Evolutionary conservation across 495 filamentous ascomycete species (phyloP).

Genomic region (Penicillium coffeae): DNA sequence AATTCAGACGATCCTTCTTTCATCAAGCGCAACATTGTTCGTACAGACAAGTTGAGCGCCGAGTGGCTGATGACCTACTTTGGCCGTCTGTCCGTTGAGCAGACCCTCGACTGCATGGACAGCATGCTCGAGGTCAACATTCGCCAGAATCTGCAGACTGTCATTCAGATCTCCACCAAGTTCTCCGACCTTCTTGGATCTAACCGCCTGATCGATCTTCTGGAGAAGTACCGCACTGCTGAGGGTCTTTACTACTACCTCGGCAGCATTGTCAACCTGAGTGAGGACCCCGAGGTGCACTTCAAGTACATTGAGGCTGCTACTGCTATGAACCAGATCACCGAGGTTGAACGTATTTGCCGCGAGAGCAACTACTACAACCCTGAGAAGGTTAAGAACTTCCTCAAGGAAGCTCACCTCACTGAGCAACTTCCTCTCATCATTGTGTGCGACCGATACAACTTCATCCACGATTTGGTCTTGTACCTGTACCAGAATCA

Average conservation of each 20-base stretch:
- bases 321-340: conserved; percentile 83
- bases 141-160: conserved; percentile 90
- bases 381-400: conserved; percentile 97
- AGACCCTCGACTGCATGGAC: conserved; percentile 88
- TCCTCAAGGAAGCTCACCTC: conserved; percentile 93
- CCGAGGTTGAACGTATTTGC: conserved; percentile 95
- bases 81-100: conserved; percentile 88
- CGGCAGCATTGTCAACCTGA: conserved; percentile 94
- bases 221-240: conserved; percentile 94
- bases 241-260: conserved; percentile 98
- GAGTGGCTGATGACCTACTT: conserved; percentile 94
- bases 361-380: conserved; percentile 94
- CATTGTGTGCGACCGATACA: conserved; percentile 97
- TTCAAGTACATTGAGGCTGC: conserved; percentile 99
- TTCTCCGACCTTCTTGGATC: conserved; percentile 97
- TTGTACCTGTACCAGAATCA: conserved; percentile 98
- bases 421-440: conserved; percentile 93
- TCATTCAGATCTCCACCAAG: conserved; percentile 93
- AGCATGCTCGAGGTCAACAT: conserved; percentile 96
- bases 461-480: conserved; percentile 95
- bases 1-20: conserved; percentile 85
- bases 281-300: conserved; percentile 89
- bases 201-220: conserved; percentile 79
- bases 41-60: conserved; percentile 72
- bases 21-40: conserved; percentile 87